Conservation (phyloP, 2,329 filamentous ascomycete species). For the Claviceps pusilla region DNA sequence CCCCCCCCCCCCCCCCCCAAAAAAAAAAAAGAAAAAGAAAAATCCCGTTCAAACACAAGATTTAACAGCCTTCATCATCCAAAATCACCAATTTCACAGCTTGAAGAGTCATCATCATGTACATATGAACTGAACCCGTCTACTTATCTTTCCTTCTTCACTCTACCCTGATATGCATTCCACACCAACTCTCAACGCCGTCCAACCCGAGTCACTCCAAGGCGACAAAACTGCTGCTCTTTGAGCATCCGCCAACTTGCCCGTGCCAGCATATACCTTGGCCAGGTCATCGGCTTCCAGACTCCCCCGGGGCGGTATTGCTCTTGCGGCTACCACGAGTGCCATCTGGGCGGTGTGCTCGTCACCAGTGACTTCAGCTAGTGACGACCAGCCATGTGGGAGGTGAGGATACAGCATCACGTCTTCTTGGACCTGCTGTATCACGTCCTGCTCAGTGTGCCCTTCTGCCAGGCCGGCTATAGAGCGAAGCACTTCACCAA, state of each 20-base stretch:
- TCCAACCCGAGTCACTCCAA: slow-evolving; percentile 57
- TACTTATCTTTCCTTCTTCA: slow-evolving; percentile 7
- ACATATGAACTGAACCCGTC: not conserved
- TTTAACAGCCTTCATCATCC: not conserved
- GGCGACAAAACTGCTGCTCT: slow-evolving; percentile 66
- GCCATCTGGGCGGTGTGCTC: slow-evolving; percentile 59
- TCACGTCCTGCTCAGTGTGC: slow-evolving; percentile 32
- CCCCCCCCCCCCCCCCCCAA: not conserved
- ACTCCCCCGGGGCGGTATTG: slow-evolving; percentile 55
- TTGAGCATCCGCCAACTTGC: slow-evolving; percentile 58
- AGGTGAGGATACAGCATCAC: slow-evolving; percentile 70
- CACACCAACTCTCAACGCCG: slow-evolving; percentile 27
- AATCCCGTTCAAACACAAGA: not conserved
- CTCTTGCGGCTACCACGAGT: slow-evolving; percentile 58
- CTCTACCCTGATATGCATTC: slow-evolving; percentile 9
- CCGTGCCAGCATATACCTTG: slow-evolving; percentile 58
- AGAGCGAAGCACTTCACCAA: slow-evolving; percentile 62
- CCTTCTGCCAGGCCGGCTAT: slow-evolving; percentile 47
- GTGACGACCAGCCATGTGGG: slow-evolving; percentile 64
- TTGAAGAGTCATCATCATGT: not conserved
- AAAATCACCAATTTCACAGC: not conserved
- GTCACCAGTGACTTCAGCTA: slow-evolving; percentile 45
- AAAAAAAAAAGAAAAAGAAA: no score
- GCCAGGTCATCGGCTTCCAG: slow-evolving; percentile 57
- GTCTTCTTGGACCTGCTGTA: slow-evolving; percentile 55